These are phyloP conservation scores for Aspergillus bridgeri DNA, from an alignment of 495 filamentous ascomycete species.

Conservation along the genomic window DNA sequence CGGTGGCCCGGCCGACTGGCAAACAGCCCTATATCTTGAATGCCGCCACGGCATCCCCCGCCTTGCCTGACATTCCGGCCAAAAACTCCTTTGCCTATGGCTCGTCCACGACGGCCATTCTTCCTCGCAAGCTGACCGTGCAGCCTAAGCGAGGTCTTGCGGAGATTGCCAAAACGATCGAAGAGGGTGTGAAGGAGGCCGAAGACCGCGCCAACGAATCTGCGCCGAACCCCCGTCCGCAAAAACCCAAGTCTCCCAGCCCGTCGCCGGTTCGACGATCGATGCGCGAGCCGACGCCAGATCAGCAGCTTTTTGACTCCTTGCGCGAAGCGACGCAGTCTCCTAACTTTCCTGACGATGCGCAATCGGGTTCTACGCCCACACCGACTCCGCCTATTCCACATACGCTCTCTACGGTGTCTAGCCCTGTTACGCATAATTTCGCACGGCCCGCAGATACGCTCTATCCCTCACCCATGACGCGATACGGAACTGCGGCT, in stretches of 20 bases:
- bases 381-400: constrained; percentile 41
- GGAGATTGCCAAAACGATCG: constrained; percentile 26
- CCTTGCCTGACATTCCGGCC: constrained; percentile 28
- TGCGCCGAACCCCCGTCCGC: constrained; percentile 7
- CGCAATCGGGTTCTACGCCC: constrained; percentile 34
- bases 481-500: constrained; percentile 16
- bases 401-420: constrained; percentile 33
- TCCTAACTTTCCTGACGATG: constrained; percentile 12
- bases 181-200: constrained; percentile 23
- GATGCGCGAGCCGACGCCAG: constrained; percentile 41
- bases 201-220: constrained; percentile 18
- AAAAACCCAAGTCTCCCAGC: constrained; percentile 9
- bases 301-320: constrained; percentile 37
- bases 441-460: constrained; percentile 23
- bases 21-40: constrained; percentile 12
- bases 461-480: constrained; percentile 36
- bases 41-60: constrained; percentile 11
- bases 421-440: constrained; percentile 26
- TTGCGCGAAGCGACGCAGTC: constrained; percentile 30
- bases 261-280: constrained; percentile 18
- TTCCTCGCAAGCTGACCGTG: constrained; percentile 23
- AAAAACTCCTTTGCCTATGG: constrained; percentile 36
- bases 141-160: constrained; percentile 19
- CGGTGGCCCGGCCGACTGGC: constrained; percentile 9
- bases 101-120: constrained; percentile 22